These are phyloP conservation scores for Calocybe indica DNA, from an alignment of 768 basidiomycete species.

Conservation along the genomic window DNA sequence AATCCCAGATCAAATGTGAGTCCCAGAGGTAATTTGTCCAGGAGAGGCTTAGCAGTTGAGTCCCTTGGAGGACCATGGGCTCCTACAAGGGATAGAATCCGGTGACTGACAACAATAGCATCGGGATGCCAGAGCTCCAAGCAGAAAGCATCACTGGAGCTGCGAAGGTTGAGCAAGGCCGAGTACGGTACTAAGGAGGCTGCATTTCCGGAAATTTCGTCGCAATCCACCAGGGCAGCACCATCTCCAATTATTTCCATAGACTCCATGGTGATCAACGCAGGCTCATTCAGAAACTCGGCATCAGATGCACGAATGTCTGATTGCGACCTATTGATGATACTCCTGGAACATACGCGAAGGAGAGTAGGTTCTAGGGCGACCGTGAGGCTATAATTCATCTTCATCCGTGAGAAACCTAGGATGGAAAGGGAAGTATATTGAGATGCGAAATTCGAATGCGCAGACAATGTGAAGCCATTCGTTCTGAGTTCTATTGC, in stretches of 20 bases:
- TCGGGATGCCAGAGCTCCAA: slow-evolving; percentile 64
- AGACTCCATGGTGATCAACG: slow-evolving; percentile 50
- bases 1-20: slow-evolving; percentile 51
- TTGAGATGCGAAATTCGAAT: slow-evolving; percentile 33
- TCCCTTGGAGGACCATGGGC: too few species aligned
- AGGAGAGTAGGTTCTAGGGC: slow-evolving; percentile 47
- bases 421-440: slow-evolving; percentile 19
- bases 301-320: slow-evolving; percentile 24
- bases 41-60: slow-evolving; percentile 16
- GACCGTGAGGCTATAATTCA: slow-evolving; percentile 35
- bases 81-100: slow-evolving; percentile 32
- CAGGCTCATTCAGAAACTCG: slow-evolving; percentile 40
- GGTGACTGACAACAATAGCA: slow-evolving; percentile 47
- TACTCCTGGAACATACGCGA: slow-evolving; percentile 37
- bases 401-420: slow-evolving; percentile 37
- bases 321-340: slow-evolving; percentile 18
- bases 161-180: slow-evolving; percentile 36
- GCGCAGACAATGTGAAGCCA: slow-evolving; percentile 38
- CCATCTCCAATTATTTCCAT: slow-evolving; percentile 42
- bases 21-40: slow-evolving; percentile 48
- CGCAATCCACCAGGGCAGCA: too few species aligned
- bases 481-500: slow-evolving; percentile 53
- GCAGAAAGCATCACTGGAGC: slow-evolving; percentile 51
- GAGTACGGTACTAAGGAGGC: slow-evolving; percentile 35
- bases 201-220: too few species aligned